Evolutionary conservation across 352 stramenopile genomes (phyloP).

Genomic region (Globisporangium perplexum): DNA sequence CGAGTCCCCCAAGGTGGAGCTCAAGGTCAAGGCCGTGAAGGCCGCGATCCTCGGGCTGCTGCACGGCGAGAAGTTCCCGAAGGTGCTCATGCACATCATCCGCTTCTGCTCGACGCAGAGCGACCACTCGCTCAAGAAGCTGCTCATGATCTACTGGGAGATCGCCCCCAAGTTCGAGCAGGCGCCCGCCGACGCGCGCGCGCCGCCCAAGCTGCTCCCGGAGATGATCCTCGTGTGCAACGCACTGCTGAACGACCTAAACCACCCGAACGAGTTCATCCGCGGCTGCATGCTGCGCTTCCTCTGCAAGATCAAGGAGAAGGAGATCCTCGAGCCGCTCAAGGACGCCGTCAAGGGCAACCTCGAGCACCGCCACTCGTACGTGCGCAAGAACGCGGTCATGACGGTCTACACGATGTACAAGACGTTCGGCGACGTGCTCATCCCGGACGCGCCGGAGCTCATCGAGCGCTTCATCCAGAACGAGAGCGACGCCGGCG

Average conservation of each 20-base stretch:
- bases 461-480: slow-evolving; percentile 95
- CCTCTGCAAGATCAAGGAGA: slow-evolving; percentile 99
- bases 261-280: slow-evolving; percentile 99
- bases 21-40: slow-evolving; percentile 98
- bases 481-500: slow-evolving; percentile 92
- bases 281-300: slow-evolving; percentile 99
- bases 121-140: slow-evolving; percentile 99
- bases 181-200: slow-evolving; percentile 19
- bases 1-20: slow-evolving; percentile 92
- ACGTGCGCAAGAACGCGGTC: slow-evolving; percentile 99
- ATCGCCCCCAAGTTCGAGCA: slow-evolving; percentile 98
- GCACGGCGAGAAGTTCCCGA: slow-evolving; percentile 97
- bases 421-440: slow-evolving; percentile 90
- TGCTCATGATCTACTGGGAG: slow-evolving; percentile 99
- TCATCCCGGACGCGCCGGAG: slow-evolving; percentile 98
- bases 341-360: slow-evolving; percentile 94
- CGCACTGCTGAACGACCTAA: slow-evolving; percentile 98
- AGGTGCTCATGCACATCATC: slow-evolving; percentile 99
- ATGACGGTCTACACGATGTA: slow-evolving; percentile 98
- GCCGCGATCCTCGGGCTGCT: slow-evolving; percentile 97
- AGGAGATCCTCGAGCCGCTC: slow-evolving; percentile 90
- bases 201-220: slow-evolving; percentile 92
- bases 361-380: slow-evolving; percentile 97
- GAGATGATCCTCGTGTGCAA: slow-evolving; percentile 99
- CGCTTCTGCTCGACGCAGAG: slow-evolving; percentile 99